A percentile compares a stretch with the other conserved stretches of the same genome.
Conservation (phyloP, 2,329 filamentous ascomycete species). For the Pyricularia sp. region DNA sequence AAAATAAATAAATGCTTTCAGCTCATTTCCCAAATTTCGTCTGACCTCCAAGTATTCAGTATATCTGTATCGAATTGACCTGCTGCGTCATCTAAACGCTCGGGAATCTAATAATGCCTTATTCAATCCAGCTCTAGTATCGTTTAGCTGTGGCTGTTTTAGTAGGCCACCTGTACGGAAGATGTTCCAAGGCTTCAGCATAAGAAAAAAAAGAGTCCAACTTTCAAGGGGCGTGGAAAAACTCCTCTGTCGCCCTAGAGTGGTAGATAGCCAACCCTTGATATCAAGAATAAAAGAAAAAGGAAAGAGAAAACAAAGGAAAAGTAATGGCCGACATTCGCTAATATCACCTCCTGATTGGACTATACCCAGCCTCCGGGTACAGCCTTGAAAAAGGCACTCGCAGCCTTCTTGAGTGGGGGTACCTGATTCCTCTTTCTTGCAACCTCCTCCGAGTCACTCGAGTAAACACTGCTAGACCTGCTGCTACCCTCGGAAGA, state of each 20-base stretch:
- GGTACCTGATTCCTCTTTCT: background rate
- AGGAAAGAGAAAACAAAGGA: background rate
- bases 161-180: too few relatives aligned
- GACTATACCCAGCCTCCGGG: background rate
- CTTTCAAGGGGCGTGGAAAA: background rate
- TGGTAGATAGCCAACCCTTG: background rate
- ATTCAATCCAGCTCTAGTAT: background rate
- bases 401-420: background rate
- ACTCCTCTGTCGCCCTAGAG: background rate
- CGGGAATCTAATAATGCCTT: background rate
- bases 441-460: constrained; percentile 1
- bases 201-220: background rate
- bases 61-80: background rate
- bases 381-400: background rate
- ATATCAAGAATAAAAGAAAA: background rate
- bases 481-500: background rate
- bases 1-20: too few relatives aligned
- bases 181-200: background rate
- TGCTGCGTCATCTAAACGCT: background rate
- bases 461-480: constrained; percentile 1
- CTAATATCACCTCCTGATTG: background rate
- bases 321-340: background rate
- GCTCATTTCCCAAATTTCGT: too few relatives aligned
- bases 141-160: background rate
- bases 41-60: too few relatives aligned